Base-by-base conservation (phyloP, 2,329 filamentous ascomycete species). In the Xylaria sp. region DNA sequence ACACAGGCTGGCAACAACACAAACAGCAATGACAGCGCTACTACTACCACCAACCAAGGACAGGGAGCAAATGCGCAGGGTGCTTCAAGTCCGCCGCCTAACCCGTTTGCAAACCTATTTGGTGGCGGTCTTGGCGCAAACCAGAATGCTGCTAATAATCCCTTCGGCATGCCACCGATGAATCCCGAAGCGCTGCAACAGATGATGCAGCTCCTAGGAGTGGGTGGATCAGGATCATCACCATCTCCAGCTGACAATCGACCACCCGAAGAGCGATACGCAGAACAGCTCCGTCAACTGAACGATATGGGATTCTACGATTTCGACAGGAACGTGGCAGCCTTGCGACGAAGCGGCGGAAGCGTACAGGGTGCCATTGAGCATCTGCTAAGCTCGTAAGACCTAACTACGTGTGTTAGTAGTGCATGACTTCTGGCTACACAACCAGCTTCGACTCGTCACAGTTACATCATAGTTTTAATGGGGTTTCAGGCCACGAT, bases 251-350 rank as follows among this genome's bases (percentile, higher is more conserved):
- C 86, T 2, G 96, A 99, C 80, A 97, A 86, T 75, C 87, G 95
- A 69, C 94, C 96, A 4, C 95, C 96, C 0, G 96, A 99, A 83
- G 96, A 98, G 80, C 85, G 93, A 66, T 99, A 97, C 74, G 94
- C 92, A 2, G 90, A 92, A 36, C 95, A 99, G 80, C 84, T 99
- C 56, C 86, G 93, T 67, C 82, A 98, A 81, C 82, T 99, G 69
- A 99, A 99, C 78, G 96, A 98, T 72, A 99, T 99, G 96, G 96
- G 96, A 2, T 99, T 99, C 81, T 97, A 89, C 77, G 94, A 99
- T 77, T 99, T 98, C 76, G 95, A 99, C 59, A 84, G 92, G 73
- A 99, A 99, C 73, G 89, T 99, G 36, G 89, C 92, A 63, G 96
- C 96, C 5, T 82, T 99, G 75, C 87, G 95, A 79, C 87, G 95